Percentiles rank a stretch among this genome's conserved stretches.
phyloP scores from a whole-genome alignment of 306 rosid species.

The Hylodesmum podocarpum region DNA sequence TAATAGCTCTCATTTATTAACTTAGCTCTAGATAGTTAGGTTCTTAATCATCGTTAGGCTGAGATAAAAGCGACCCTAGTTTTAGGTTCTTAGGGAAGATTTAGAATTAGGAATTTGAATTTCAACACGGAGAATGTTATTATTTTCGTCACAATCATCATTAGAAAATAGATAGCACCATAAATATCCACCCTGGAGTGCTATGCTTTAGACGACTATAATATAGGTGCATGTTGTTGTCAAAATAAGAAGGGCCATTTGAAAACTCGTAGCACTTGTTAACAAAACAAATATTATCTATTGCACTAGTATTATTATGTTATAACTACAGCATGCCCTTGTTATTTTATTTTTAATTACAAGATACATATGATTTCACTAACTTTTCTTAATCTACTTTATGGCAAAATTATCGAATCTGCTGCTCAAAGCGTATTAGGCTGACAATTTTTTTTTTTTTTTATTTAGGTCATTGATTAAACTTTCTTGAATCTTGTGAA shows the following conservation, averaged over 20 bases:
- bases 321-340: neutral
- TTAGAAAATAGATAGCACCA: neutral
- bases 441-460: too few species aligned
- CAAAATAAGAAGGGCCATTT: neutral
- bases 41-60: constrained; percentile 22
- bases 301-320: neutral
- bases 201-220: neutral
- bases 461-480: too few species aligned
- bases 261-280: neutral
- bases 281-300: neutral
- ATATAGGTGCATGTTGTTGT: constrained; percentile 10
- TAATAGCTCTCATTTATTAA: neutral
- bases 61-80: neutral
- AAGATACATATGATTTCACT: neutral
- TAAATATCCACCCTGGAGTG: neutral
- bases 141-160: constrained; percentile 18
- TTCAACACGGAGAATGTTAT: neutral
- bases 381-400: neutral
- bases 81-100: constrained; percentile 27
- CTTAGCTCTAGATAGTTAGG: neutral
- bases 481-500: neutral
- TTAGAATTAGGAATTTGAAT: constrained; percentile 19
- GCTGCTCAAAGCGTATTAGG: neutral
- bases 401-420: neutral
- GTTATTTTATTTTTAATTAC: neutral